Percentiles rank a stretch among this genome's conserved stretches.
Conservation (phyloP, 2,329 filamentous ascomycete genomes). For the Fusarium neocosmosporiellum region DNA sequence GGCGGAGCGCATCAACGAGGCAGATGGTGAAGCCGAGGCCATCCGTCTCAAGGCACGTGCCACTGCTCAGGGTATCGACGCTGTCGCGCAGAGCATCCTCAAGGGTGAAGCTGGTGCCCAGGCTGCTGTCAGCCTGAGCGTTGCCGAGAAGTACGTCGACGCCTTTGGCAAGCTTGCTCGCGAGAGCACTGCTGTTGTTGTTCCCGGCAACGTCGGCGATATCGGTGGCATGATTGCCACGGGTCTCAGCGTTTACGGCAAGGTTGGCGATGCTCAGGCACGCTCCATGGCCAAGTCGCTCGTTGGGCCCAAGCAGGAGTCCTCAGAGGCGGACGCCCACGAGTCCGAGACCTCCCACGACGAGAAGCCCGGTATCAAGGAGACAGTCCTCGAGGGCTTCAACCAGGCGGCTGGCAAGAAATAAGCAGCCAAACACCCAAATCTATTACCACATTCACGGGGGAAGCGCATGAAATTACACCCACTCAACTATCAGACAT, state of each 20-base stretch:
- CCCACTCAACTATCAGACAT: slow-evolving; percentile 30
- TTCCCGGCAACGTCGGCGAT: slow-evolving; percentile 96
- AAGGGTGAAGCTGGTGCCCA: slow-evolving; percentile 81
- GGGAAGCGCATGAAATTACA: slow-evolving; percentile 10
- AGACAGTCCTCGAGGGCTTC: slow-evolving; percentile 55
- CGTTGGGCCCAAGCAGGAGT: slow-evolving; percentile 47
- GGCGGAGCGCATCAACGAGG: slow-evolving; percentile 92
- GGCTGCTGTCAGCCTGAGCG: slow-evolving; percentile 84
- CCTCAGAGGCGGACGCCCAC: slow-evolving; percentile 27
- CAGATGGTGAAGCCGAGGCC: slow-evolving; percentile 92
- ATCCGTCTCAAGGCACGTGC: slow-evolving; percentile 88
- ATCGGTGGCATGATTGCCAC: slow-evolving; percentile 97
- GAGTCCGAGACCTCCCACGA: slow-evolving; percentile 21
- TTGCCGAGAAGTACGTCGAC: slow-evolving; percentile 98
- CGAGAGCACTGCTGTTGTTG: slow-evolving; percentile 94
- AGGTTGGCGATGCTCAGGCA: slow-evolving; percentile 84
- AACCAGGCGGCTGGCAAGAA: slow-evolving; percentile 50
- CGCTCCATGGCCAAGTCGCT: slow-evolving; percentile 70
- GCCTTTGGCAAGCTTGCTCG: slow-evolving; percentile 93
- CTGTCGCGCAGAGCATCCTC: slow-evolving; percentile 80
- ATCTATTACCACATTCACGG: not conserved
- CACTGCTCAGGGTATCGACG: slow-evolving; percentile 88
- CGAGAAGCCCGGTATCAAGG: slow-evolving; percentile 48
- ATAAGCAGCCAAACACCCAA: slow-evolving; percentile 18
- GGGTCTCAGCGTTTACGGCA: slow-evolving; percentile 94